A percentile compares a stretch with the other conserved stretches of the same genome.
These are phyloP conservation scores for Linum usitatissimum DNA, from an alignment of 345 rosid species.

Conservation along the genomic window DNA sequence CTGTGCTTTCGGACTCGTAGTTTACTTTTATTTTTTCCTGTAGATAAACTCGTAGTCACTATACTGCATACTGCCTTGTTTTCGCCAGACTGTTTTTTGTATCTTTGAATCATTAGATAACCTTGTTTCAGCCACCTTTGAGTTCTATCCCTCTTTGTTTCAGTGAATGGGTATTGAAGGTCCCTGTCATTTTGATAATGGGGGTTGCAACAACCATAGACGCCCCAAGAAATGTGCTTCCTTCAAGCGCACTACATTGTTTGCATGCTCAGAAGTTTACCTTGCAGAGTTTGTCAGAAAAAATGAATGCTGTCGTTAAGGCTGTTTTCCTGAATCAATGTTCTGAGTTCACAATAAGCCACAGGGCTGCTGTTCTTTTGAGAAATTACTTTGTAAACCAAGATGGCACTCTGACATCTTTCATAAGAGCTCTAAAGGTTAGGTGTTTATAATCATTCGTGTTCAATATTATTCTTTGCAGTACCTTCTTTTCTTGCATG, in stretches of 20 bases:
- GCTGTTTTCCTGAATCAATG: conserved; percentile 64
- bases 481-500: conserved; percentile 2
- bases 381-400: conserved; percentile 65
- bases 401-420: conserved; percentile 85
- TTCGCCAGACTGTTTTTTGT: not conserved
- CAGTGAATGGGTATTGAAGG: conserved; percentile 83
- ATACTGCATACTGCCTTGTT: not conserved
- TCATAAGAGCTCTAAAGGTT: conserved; percentile 84
- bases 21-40: not conserved
- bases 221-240: conserved; percentile 49
- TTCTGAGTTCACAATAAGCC: conserved; percentile 64
- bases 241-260: conserved; percentile 49
- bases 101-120: not conserved
- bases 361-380: conserved; percentile 60
- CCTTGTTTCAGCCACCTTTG: conserved; percentile 7
- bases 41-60: not conserved
- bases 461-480: not conserved
- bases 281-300: conserved; percentile 66
- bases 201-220: conserved; percentile 87
- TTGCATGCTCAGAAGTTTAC: conserved; percentile 57
- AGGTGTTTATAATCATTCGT: conserved; percentile 11
- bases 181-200: conserved; percentile 67
- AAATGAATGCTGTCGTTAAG: conserved; percentile 74
- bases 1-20: not conserved
- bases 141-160: conserved; percentile 12